Evolutionary conservation across 257 asterid genomes (phyloP).

Genomic region (Solanum chiquidenum): DNA sequence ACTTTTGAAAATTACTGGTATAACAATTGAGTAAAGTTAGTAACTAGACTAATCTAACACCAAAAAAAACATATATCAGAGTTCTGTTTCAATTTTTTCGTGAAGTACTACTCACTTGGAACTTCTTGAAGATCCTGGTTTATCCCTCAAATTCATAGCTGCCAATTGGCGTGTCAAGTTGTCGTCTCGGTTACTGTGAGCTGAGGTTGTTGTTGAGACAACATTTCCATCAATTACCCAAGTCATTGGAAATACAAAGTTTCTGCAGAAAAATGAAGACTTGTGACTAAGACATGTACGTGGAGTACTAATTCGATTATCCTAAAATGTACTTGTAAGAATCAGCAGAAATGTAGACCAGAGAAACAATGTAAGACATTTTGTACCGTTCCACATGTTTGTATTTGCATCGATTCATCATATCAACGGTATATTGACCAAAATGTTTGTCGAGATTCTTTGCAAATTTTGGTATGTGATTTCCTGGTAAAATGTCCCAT

Average conservation of each 20-base stretch:
- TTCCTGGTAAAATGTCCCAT: slow-evolving; percentile 24
- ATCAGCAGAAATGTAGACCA: neutral
- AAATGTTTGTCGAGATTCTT: neutral
- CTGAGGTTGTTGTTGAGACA: neutral
- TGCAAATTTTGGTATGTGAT: slow-evolving; percentile 10
- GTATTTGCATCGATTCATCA: slow-evolving; percentile 3
- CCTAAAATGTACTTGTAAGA: neutral
- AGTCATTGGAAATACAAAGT: slow-evolving; percentile 13
- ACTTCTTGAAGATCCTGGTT: neutral
- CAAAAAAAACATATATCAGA: neutral
- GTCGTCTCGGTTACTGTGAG: neutral
- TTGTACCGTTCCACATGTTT: neutral
- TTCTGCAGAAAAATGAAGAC: neutral
- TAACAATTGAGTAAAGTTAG: neutral
- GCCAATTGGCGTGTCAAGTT: neutral
- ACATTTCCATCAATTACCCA: slow-evolving; percentile 3
- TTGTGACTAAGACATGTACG: neutral
- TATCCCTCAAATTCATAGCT: neutral
- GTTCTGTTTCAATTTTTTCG: neutral
- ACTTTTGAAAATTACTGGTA: neutral
- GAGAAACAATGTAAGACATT: neutral
- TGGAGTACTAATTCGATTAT: neutral
- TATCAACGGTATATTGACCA: slow-evolving; percentile 2
- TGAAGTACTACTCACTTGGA: neutral
- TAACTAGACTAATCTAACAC: neutral